Conservation (phyloP, 129 eudicot species). For the Tagetes patula region DNA sequence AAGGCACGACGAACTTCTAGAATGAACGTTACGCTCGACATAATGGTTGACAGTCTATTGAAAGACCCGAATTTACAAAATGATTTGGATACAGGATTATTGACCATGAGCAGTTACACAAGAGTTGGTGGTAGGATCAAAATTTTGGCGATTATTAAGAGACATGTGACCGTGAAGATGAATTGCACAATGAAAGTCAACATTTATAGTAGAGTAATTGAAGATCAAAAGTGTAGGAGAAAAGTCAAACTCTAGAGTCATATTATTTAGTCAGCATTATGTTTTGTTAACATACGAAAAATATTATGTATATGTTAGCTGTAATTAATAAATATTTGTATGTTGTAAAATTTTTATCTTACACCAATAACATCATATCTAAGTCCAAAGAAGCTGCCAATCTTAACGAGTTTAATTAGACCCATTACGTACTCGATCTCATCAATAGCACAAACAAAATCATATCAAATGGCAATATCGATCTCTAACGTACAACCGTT, state of each 20-base stretch:
- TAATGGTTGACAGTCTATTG: conserved; percentile 38
- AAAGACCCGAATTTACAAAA: conserved; percentile 39
- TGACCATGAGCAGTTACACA: conserved; percentile 55
- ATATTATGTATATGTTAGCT: neutral
- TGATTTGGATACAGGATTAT: conserved; percentile 44
- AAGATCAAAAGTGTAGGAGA: conserved; percentile 56
- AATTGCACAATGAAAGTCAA: conserved; percentile 67
- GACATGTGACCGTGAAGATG: conserved; percentile 64
- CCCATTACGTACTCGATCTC: no score
- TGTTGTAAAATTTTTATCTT: neutral
- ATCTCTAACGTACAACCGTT: no score
- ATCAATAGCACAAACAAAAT: no score
- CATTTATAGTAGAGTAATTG: conserved; percentile 50
- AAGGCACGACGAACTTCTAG: conserved; percentile 59
- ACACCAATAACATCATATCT: no score
- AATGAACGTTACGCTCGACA: conserved; percentile 60
- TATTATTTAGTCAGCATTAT: neutral
- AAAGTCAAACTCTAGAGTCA: conserved; percentile 49
- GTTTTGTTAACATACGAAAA: neutral
- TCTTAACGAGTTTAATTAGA: no score
- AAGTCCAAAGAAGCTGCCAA: no score
- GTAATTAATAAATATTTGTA: neutral
- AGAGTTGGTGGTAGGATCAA: conserved; percentile 68
- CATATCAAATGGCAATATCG: no score
- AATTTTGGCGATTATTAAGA: conserved; percentile 42